Conservation (phyloP, 768 basidiomycete genomes). For the Kwoniella sp. region DNA sequence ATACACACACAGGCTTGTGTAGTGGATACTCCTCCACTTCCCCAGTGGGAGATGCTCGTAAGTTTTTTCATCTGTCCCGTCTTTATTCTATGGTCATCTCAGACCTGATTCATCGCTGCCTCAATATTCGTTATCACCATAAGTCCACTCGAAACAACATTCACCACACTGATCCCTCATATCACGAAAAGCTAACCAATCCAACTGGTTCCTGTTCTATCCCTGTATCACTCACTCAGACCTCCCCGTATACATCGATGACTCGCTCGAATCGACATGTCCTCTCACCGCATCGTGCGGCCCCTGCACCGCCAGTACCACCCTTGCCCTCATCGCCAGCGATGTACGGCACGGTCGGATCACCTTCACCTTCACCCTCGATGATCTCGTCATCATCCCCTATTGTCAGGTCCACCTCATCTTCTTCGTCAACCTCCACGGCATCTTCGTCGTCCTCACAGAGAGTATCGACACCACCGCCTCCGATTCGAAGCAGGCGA, state of each 20-base stretch:
- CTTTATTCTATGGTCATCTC: neutral
- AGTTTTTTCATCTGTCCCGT: neutral
- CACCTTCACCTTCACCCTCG: slow-evolving; percentile 13
- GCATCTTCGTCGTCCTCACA: slow-evolving; percentile 29
- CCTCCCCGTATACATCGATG: slow-evolving; percentile 23
- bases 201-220: neutral
- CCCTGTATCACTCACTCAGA: neutral
- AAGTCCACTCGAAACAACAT: too few relatives aligned
- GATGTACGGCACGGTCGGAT: slow-evolving; percentile 7
- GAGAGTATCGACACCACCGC: slow-evolving; percentile 28
- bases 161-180: too few relatives aligned
- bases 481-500: slow-evolving; percentile 11
- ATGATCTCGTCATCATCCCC: slow-evolving; percentile 11
- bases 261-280: slow-evolving; percentile 20
- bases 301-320: slow-evolving; percentile 22
- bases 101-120: neutral
- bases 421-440: slow-evolving; percentile 25
- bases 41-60: slow-evolving; percentile 22
- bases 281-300: slow-evolving; percentile 21
- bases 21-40: slow-evolving; percentile 15
- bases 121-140: too few relatives aligned
- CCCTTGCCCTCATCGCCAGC: slow-evolving; percentile 13
- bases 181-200: neutral
- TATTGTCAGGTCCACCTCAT: slow-evolving; percentile 17
- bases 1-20: neutral